Percentiles rank a stretch among this genome's conserved stretches.
These are phyloP conservation scores for Santalum album DNA, from an alignment of 164 flowering plant genomes.

Conservation along the genomic window DNA sequence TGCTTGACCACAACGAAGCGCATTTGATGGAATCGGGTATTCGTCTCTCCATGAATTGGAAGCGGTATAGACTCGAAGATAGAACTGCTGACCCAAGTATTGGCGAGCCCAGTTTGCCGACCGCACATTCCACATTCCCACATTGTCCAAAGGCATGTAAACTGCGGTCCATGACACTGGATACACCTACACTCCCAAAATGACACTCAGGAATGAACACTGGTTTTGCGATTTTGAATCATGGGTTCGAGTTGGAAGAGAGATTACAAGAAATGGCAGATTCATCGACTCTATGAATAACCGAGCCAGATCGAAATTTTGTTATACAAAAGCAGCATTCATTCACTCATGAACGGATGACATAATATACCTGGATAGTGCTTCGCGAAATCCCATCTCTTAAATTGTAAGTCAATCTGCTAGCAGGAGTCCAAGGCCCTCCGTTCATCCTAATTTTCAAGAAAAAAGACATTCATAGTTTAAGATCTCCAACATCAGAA, in stretches of 20 bases:
- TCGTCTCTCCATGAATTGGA: slow-evolving; percentile 83
- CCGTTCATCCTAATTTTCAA: slow-evolving; percentile 56
- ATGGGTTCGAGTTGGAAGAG: too few species aligned
- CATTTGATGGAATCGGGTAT: slow-evolving; percentile 67
- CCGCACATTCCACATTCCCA: slow-evolving; percentile 90
- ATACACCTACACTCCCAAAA: slow-evolving; percentile 45
- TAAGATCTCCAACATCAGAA: too few species aligned
- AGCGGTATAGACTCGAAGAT: slow-evolving; percentile 68
- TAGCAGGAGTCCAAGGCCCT: slow-evolving; percentile 67
- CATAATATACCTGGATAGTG: slow-evolving; percentile 64
- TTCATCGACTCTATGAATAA: too few species aligned
- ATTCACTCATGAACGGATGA: too few species aligned
- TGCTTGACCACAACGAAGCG: slow-evolving; percentile 75
- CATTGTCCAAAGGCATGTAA: slow-evolving; percentile 78
- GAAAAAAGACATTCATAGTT: too few species aligned
- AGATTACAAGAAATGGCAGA: too few species aligned
- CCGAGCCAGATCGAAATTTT: too few species aligned
- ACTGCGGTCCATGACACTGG: slow-evolving; percentile 81
- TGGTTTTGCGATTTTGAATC: too few species aligned
- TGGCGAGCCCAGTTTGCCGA: slow-evolving; percentile 85
- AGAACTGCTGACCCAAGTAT: slow-evolving; percentile 89
- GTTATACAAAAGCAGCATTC: too few species aligned
- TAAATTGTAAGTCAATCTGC: slow-evolving; percentile 61
- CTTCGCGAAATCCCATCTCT: slow-evolving; percentile 65
- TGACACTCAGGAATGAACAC: too few species aligned